Evolutionary conservation across 2,329 filamentous ascomycete species (phyloP), one percentile per base, ranked within the genome.

Genomic region (Ceratocystis papillata): DNA sequence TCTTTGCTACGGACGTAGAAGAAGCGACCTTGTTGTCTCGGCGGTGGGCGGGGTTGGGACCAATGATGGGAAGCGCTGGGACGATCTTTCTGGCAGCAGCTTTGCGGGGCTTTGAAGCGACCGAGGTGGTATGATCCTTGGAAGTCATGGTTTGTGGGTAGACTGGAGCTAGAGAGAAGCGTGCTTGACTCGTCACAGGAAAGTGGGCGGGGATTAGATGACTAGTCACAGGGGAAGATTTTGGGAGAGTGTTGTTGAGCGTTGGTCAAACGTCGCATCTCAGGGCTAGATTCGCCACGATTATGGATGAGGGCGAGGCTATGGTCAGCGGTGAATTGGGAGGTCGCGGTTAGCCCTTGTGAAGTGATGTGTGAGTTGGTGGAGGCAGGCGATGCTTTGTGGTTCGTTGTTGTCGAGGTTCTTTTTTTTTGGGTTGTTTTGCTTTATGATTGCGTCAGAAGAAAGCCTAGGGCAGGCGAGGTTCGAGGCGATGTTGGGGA

Each of bases 181-280:
- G 28, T 61, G 33, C 17, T 59, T 59, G 55, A 59, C 55, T 59
- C 55, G 55, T 59, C 55, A 59, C 55, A 37, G 55, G 55, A 59
- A 37, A 30, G 55, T 20, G 28, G 37, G 28, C 28, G 45, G 57
- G 41, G 45, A 60, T 28, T 44, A 7, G 57, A 46, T 28, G 55
- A 50, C 64, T 67, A 67, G 63, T 67, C 65, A 60, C 50, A 64
- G 65, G 53, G 64, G 22, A 53, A 67, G 33, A 48, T 60, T 22
- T 64, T 45, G 25, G 37, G 53, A 64, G 62, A 50, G 45, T 61
- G 22, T 65, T 45, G 60, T 45, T 67, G 62, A 62, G 44, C 50
- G 53, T 62, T 60, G 62, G 50, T 67, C 65, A 44, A 48, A 60
- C 62, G 65, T 62, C 65, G 65, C 65, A 67, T 67, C 65, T 67